phyloP scores from a whole-genome alignment of 495 filamentous ascomycete genomes.

The Chaetomium fimeti region DNA sequence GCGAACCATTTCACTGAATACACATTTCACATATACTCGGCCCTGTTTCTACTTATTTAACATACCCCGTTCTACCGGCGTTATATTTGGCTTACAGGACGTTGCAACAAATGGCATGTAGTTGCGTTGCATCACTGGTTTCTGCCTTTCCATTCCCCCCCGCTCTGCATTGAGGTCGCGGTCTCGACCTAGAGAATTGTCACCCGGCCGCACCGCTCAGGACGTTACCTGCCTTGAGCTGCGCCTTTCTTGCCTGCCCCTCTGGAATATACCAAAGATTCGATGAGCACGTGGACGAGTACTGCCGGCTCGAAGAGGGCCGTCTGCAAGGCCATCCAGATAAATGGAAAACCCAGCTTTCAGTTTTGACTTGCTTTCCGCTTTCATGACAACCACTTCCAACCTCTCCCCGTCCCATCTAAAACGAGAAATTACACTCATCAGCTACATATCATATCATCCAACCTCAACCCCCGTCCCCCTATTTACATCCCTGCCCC shows the following conservation, averaged over 20 bases:
- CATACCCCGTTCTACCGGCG: constrained; percentile 9
- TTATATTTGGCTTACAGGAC: background rate
- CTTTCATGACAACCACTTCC: background rate
- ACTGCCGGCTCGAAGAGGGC: background rate
- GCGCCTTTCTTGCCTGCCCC: background rate
- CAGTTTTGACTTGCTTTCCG: background rate
- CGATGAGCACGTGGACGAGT: background rate
- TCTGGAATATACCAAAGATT: background rate
- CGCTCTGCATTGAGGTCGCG: background rate
- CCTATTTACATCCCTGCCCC: background rate
- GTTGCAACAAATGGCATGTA: background rate
- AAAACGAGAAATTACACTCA: background rate
- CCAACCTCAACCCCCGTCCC: no score
- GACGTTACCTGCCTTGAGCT: background rate
- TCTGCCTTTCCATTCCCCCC: background rate
- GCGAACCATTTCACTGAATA: background rate
- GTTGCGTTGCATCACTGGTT: background rate
- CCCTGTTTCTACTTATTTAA: background rate
- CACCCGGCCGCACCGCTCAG: background rate
- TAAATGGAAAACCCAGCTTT: constrained; percentile 8
- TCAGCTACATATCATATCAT: background rate
- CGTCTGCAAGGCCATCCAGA: background rate
- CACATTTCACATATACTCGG: background rate
- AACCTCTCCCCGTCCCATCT: background rate
- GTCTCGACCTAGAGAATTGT: background rate